Conservation (phyloP, 2,329 filamentous ascomycete genomes). For the Fusarium phyllophilum region DNA sequence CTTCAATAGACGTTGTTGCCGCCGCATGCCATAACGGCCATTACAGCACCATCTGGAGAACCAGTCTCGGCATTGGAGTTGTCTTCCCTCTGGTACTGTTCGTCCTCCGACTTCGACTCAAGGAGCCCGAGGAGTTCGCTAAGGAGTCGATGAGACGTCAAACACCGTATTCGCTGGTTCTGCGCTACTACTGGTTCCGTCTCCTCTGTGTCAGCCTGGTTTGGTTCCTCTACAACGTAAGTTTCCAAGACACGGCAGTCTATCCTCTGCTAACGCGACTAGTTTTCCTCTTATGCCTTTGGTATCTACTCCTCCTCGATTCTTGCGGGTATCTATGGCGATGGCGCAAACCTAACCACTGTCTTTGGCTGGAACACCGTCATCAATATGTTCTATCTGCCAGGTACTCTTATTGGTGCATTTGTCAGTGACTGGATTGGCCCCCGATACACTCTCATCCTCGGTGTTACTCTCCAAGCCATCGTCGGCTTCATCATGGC, state of each 20-base stretch:
- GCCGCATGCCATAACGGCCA: conserved; percentile 69
- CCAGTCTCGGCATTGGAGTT: conserved; percentile 80
- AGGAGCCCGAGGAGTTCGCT: conserved; percentile 82
- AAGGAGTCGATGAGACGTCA: conserved; percentile 73
- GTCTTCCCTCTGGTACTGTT: conserved; percentile 80
- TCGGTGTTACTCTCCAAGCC: conserved; percentile 78
- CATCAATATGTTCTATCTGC: conserved; percentile 89
- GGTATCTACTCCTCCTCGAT: conserved; percentile 86
- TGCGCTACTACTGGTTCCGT: conserved; percentile 78
- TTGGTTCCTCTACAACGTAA: conserved; percentile 85
- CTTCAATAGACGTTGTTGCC: conserved; percentile 57
- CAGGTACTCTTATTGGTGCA: conserved; percentile 81
- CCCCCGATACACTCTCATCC: conserved; percentile 76
- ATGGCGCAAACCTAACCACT: conserved; percentile 73
- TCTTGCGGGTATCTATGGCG: conserved; percentile 70
- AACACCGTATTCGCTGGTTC: conserved; percentile 65
- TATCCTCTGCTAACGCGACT: background rate
- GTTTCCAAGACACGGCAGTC: conserved; percentile 25
- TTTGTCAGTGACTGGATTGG: conserved; percentile 82
- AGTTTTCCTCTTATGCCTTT: conserved; percentile 86
- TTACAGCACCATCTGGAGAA: conserved; percentile 81
- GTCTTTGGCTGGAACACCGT: conserved; percentile 89
- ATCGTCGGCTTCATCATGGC: conserved; percentile 91
- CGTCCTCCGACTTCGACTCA: conserved; percentile 75
- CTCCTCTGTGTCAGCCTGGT: conserved; percentile 76